Conservation (phyloP, 2,329 filamentous ascomycete species). For the Camillea tinctor region DNA sequence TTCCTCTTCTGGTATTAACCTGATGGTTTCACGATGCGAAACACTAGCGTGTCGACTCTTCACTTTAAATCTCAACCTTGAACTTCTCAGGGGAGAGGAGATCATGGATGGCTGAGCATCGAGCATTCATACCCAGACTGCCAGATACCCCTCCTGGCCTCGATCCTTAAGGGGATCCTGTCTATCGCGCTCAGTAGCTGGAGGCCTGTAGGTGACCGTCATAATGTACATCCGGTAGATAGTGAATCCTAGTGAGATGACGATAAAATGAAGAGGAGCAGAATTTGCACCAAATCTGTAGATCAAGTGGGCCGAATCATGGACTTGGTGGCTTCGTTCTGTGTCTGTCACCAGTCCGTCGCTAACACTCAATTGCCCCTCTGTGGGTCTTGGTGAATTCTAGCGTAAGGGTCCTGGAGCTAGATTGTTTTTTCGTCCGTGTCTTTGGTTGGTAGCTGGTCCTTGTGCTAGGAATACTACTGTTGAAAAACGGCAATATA, state of each 20-base stretch:
- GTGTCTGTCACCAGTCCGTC: neutral
- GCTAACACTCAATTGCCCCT: neutral
- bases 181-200: neutral
- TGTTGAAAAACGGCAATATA: neutral
- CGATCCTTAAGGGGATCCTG: neutral
- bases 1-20: slow-evolving; percentile 8
- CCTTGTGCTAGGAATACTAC: neutral
- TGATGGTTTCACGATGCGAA: slow-evolving; percentile 17
- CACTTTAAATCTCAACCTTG: slow-evolving; percentile 7
- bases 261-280: slow-evolving; percentile 15
- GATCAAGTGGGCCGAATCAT: slow-evolving; percentile 15
- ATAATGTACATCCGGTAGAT: slow-evolving; percentile 4
- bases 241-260: slow-evolving; percentile 9
- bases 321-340: neutral
- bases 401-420: neutral
- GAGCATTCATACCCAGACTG: neutral
- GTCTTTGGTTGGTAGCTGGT: neutral
- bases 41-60: slow-evolving; percentile 18
- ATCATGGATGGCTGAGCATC: neutral
- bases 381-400: neutral
- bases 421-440: neutral
- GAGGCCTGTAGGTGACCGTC: slow-evolving; percentile 7
- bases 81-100: neutral
- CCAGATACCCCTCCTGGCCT: neutral
- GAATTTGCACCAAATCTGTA: slow-evolving; percentile 8